Evolutionary conservation across 768 basidiomycete genomes (phyloP).

Genomic region (Pulveroboletus ravenelii): DNA sequence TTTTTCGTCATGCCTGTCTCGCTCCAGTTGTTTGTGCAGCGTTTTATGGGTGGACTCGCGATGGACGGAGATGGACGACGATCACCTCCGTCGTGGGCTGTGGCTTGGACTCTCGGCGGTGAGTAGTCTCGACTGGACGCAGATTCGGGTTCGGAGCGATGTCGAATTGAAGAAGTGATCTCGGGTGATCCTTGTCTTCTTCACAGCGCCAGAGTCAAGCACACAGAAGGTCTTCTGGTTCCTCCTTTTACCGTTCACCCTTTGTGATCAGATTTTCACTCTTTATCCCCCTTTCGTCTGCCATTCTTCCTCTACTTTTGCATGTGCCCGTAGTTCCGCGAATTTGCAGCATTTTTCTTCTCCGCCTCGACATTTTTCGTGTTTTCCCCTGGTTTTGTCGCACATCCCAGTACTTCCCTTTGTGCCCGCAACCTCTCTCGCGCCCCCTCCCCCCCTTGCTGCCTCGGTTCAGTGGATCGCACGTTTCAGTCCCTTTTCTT

Average conservation of each 20-base stretch:
- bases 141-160: neutral
- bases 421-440: constrained; percentile 1
- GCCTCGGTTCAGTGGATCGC: no score
- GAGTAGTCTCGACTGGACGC: neutral
- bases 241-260: neutral
- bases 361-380: no score
- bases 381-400: no score
- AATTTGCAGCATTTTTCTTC: neutral
- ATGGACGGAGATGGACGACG: neutral
- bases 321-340: neutral
- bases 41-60: neutral
- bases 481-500: no score
- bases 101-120: neutral
- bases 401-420: neutral
- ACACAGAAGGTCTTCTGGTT: constrained; percentile 1
- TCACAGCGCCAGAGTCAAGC: neutral
- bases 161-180: neutral
- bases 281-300: neutral
- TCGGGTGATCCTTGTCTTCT: neutral
- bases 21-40: neutral
- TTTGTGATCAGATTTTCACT: neutral
- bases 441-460: neutral
- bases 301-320: neutral
- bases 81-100: neutral
- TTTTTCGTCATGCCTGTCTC: no score